Conservation (phyloP, 2,329 filamentous ascomycete genomes). For the Malbranchea cinnamomea region DNA sequence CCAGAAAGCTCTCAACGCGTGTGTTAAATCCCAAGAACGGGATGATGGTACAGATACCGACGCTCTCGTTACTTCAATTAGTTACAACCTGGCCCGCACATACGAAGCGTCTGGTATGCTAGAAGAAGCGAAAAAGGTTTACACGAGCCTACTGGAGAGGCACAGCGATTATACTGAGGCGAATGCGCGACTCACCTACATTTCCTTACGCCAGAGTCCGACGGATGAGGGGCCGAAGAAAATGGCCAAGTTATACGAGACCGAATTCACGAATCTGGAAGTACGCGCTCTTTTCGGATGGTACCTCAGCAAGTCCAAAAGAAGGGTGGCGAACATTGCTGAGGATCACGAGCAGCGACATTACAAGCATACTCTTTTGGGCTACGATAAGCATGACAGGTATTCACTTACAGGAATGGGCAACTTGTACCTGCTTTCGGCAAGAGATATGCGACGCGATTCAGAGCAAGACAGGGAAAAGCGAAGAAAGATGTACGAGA, state of each 20-base stretch:
- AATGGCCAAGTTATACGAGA: slow-evolving; percentile 71
- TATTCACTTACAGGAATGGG: slow-evolving; percentile 96
- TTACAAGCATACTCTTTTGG: slow-evolving; percentile 89
- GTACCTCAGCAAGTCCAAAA: slow-evolving; percentile 84
- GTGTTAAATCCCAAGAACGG: slow-evolving; percentile 63
- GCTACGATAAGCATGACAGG: slow-evolving; percentile 94
- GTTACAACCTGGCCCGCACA: slow-evolving; percentile 86
- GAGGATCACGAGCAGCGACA: slow-evolving; percentile 88
- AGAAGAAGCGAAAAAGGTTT: slow-evolving; percentile 75
- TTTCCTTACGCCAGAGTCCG: slow-evolving; percentile 66
- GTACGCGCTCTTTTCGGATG: slow-evolving; percentile 88
- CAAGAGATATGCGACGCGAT: slow-evolving; percentile 86
- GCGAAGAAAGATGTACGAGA: slow-evolving; percentile 70
- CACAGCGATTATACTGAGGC: slow-evolving; percentile 91
- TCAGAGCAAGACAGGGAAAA: slow-evolving; percentile 85
- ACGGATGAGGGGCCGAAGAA: slow-evolving; percentile 76
- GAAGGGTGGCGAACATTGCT: slow-evolving; percentile 60
- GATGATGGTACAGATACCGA: slow-evolving; percentile 70
- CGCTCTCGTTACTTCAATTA: slow-evolving; percentile 85
- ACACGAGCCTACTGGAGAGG: slow-evolving; percentile 68
- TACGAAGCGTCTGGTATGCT: slow-evolving; percentile 73
- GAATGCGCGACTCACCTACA: slow-evolving; percentile 74
- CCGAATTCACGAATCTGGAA: slow-evolving; percentile 72
- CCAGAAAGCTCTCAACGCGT: slow-evolving; percentile 78
- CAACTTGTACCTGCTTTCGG: slow-evolving; percentile 76